phyloP scores from a whole-genome alignment of 108 stramenopile genomes.

The Bacterosira constricta region DNA sequence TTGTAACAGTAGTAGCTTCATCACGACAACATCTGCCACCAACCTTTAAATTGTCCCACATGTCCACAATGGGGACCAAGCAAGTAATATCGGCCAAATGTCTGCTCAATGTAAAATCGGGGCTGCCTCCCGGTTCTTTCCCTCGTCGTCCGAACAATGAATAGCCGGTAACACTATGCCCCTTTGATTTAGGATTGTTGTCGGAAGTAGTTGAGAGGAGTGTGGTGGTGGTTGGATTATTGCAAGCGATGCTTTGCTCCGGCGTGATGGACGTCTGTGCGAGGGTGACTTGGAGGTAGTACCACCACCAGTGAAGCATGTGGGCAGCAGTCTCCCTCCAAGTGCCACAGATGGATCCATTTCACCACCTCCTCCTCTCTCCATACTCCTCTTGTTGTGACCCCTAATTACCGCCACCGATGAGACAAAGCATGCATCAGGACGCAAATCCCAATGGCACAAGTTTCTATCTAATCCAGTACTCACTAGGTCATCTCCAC shows the following conservation, averaged over 20 bases:
- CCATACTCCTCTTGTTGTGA: neutral
- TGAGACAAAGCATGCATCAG: conserved; percentile 49
- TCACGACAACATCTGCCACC: conserved; percentile 3
- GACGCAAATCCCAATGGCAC: conserved; percentile 72
- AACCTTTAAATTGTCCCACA: conserved; percentile 28
- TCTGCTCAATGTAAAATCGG: conserved; percentile 52
- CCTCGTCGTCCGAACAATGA: conserved; percentile 33
- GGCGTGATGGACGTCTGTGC: conserved; percentile 1
- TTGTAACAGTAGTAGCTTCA: conserved; percentile 18
- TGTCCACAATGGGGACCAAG: conserved; percentile 33
- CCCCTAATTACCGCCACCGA: conserved; percentile 12
- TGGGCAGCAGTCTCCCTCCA: conserved; percentile 26
- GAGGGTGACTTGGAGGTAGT: neutral
- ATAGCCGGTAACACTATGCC: conserved; percentile 55
- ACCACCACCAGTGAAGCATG: conserved; percentile 1
- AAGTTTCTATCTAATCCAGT: conserved; percentile 59
- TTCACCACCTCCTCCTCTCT: neutral
- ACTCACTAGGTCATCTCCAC: conserved; percentile 66
- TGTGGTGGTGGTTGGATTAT: conserved; percentile 24
- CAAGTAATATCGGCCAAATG: conserved; percentile 66
- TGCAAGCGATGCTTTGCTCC: conserved; percentile 5
- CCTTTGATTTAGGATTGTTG: conserved; percentile 35
- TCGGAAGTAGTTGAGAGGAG: conserved; percentile 11
- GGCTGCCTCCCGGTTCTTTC: conserved; percentile 53
- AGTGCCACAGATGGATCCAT: conserved; percentile 30